Evolutionary conservation across 1,284 basidiomycete species (phyloP).

Genomic region (Irpex sp.): DNA sequence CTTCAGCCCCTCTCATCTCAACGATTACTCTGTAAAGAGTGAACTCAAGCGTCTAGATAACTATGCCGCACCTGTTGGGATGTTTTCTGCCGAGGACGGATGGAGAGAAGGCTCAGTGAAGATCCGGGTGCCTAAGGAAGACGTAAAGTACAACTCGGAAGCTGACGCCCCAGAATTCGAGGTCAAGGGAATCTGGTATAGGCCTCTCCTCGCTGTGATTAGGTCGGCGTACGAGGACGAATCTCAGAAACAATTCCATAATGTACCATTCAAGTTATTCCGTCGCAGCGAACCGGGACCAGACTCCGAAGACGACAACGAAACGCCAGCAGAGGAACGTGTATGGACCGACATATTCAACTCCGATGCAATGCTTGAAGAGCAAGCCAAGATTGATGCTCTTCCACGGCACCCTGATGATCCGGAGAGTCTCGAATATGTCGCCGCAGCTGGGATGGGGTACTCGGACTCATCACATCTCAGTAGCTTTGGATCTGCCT

Average conservation of each 20-base stretch:
- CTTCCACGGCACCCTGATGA: slow-evolving; percentile 10
- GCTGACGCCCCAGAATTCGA: slow-evolving; percentile 19
- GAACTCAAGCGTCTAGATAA: slow-evolving; percentile 14
- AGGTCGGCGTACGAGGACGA: slow-evolving; percentile 7
- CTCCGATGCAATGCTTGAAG: slow-evolving; percentile 18
- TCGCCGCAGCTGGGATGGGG: slow-evolving; percentile 22
- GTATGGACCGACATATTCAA: neutral
- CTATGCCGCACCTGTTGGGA: neutral
- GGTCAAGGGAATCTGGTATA: slow-evolving; percentile 21
- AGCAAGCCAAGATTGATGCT: slow-evolving; percentile 12
- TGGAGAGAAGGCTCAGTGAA: slow-evolving; percentile 24
- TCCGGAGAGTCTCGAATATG: slow-evolving; percentile 12
- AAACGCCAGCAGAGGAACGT: neutral
- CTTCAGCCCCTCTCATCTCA: slow-evolving; percentile 20
- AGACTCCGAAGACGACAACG: neutral
- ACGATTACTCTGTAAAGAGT: slow-evolving; percentile 15
- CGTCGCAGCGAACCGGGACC: neutral
- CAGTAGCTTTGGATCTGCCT: slow-evolving; percentile 29
- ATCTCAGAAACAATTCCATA: neutral
- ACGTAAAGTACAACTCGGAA: slow-evolving; percentile 16
- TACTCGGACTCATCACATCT: slow-evolving; percentile 37
- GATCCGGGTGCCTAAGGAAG: slow-evolving; percentile 21
- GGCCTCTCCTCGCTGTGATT: slow-evolving; percentile 10
- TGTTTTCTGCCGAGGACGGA: slow-evolving; percentile 16
- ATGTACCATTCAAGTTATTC: slow-evolving; percentile 6